phyloP scores from a whole-genome alignment of 1,139 yeast species.

The Scheffersomyces segobiensis region DNA sequence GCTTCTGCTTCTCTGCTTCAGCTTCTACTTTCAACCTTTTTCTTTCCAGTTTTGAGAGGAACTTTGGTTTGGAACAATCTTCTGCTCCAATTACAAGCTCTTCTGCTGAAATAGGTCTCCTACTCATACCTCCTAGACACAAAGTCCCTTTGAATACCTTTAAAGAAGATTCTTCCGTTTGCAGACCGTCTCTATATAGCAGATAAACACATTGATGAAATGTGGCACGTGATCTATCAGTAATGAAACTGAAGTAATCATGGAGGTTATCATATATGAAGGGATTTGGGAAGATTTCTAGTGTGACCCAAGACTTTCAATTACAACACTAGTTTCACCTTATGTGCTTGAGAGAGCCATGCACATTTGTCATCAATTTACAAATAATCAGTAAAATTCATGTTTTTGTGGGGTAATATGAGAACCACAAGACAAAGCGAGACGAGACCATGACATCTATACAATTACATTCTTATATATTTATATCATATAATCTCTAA shows the following conservation, averaged over 20 bases:
- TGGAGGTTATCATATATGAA: not conserved
- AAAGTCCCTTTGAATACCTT: not conserved
- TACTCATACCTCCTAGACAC: constrained; percentile 12
- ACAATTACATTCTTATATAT: too few relatives aligned
- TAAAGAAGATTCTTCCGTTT: too few relatives aligned
- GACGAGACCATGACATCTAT: too few relatives aligned
- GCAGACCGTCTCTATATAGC: not conserved
- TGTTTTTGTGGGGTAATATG: constrained; percentile 23
- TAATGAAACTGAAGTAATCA: not conserved
- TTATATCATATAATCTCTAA: too few relatives aligned
- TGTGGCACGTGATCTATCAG: not conserved
- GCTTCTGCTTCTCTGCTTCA: constrained; percentile 15
- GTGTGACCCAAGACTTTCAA: too few relatives aligned
- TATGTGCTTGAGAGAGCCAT: too few relatives aligned
- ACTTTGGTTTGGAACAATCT: constrained; percentile 36
- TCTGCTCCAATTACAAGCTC: constrained; percentile 31
- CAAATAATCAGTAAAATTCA: too few relatives aligned
- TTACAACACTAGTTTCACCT: too few relatives aligned
- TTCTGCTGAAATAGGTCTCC: constrained; percentile 42
- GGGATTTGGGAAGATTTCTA: not conserved
- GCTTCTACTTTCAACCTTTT: constrained; percentile 28
- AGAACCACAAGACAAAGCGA: too few relatives aligned
- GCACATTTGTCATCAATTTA: too few relatives aligned
- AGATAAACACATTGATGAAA: too few relatives aligned
- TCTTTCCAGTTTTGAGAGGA: constrained; percentile 51